Conservation (phyloP, 306 rosid species). For the Vigna reflexopilosa region DNA sequence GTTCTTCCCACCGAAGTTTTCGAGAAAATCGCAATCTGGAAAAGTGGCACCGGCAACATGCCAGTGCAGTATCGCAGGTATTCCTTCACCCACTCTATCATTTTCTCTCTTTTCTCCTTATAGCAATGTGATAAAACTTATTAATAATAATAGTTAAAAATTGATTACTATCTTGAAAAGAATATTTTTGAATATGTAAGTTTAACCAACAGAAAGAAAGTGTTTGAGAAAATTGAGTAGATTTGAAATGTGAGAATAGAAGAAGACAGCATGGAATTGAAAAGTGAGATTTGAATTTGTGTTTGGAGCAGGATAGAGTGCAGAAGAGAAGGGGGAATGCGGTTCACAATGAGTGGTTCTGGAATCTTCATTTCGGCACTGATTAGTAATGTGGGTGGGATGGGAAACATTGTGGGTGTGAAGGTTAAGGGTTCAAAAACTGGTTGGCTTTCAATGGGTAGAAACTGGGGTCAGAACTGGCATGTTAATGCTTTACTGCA, state of each 20-base stretch:
- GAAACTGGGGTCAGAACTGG: conserved; percentile 99
- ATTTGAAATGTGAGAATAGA: too few species aligned
- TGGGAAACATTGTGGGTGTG: conserved; percentile 74
- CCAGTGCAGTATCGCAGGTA: conserved; percentile 86
- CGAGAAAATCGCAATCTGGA: conserved; percentile 95
- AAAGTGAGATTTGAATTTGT: neutral
- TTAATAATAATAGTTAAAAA: too few species aligned
- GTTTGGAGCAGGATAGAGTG: conserved; percentile 73
- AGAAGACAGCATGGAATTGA: too few species aligned
- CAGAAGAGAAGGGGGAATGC: conserved; percentile 81
- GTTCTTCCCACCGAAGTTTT: conserved; percentile 83
- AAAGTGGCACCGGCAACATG: conserved; percentile 85
- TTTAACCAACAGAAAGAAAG: too few species aligned
- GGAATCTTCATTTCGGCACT: conserved; percentile 78
- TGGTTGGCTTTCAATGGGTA: conserved; percentile 97
- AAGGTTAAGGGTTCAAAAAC: conserved; percentile 89
- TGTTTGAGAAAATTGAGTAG: too few species aligned
- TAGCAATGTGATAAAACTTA: too few species aligned
- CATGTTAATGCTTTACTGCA: conserved; percentile 78
- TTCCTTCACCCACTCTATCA: neutral
- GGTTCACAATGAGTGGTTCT: conserved; percentile 67
- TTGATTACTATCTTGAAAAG: too few species aligned
- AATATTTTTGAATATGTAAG: too few species aligned
- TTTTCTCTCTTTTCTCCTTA: too few species aligned
- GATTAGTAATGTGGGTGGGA: conserved; percentile 80